Conservation (phyloP, 2,329 filamentous ascomycete genomes). For the Helicocarpus griseus region DNA sequence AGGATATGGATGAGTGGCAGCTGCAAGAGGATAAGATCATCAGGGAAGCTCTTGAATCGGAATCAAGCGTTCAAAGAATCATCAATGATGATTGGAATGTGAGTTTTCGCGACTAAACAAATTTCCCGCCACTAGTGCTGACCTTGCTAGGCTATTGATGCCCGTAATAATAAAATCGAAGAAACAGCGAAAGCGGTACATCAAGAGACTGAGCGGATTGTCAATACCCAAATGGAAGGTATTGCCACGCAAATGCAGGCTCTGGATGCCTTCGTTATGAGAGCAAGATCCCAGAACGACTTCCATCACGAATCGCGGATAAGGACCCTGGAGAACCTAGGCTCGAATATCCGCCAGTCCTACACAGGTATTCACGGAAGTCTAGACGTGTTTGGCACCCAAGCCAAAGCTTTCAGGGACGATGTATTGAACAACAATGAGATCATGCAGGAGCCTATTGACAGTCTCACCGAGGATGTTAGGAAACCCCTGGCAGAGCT, state of each 20-base stretch:
- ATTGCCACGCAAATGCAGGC: slow-evolving; percentile 82
- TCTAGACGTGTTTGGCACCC: slow-evolving; percentile 57
- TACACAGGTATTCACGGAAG: slow-evolving; percentile 62
- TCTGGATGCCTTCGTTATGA: slow-evolving; percentile 80
- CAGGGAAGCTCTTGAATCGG: slow-evolving; percentile 60
- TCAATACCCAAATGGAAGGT: slow-evolving; percentile 79
- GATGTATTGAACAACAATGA: slow-evolving; percentile 55
- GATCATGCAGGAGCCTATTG: slow-evolving; percentile 51
- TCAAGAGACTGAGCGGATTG: slow-evolving; percentile 78
- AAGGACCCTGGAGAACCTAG: slow-evolving; percentile 56
- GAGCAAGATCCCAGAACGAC: slow-evolving; percentile 71
- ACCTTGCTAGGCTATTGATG: slow-evolving; percentile 8
- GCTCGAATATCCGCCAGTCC: slow-evolving; percentile 59
- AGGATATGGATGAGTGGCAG: slow-evolving; percentile 67
- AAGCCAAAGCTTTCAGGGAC: slow-evolving; percentile 58
- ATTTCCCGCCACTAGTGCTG: not conserved
- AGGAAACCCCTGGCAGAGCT: slow-evolving; percentile 63
- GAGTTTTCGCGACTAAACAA: slow-evolving; percentile 26
- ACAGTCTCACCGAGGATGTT: slow-evolving; percentile 49
- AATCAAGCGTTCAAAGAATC: slow-evolving; percentile 68
- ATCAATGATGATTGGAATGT: slow-evolving; percentile 81
- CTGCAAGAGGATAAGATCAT: slow-evolving; percentile 59
- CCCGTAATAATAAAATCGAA: slow-evolving; percentile 65
- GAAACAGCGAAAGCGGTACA: slow-evolving; percentile 78
- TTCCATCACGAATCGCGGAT: slow-evolving; percentile 62